Evolutionary conservation across 257 asterid genomes (phyloP).

Genomic region (Nicotiana noctiflora): DNA sequence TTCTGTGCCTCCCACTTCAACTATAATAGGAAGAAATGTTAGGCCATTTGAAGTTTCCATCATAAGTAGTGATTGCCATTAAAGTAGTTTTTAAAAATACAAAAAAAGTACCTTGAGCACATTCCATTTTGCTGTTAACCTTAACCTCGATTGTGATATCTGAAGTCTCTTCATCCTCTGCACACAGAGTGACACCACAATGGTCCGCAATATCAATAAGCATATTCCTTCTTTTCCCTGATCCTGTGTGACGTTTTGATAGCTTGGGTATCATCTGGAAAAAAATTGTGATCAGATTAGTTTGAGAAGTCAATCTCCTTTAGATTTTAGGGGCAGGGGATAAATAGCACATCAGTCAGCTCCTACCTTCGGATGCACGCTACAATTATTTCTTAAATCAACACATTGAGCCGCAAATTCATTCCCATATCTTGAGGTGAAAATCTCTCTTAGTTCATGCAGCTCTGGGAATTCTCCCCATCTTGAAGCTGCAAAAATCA

Average conservation of each 20-base stretch:
- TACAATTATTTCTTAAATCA: slow-evolving; percentile 22
- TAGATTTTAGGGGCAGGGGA: not conserved
- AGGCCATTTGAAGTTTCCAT: not conserved
- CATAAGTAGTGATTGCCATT: not conserved
- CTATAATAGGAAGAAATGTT: not conserved
- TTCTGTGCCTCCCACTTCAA: not conserved
- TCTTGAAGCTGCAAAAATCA: slow-evolving; percentile 46
- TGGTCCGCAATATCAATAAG: slow-evolving; percentile 29
- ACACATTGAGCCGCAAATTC: slow-evolving; percentile 28
- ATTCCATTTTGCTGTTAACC: not conserved
- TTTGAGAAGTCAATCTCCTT: not conserved
- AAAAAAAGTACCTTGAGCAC: slow-evolving; percentile 18
- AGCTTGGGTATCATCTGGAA: slow-evolving; percentile 28
- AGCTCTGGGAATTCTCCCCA: slow-evolving; percentile 45
- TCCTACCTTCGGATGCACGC: slow-evolving; percentile 32
- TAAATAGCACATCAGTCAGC: not conserved
- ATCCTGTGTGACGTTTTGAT: slow-evolving; percentile 24
- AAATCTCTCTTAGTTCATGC: slow-evolving; percentile 30
- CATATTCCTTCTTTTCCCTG: slow-evolving; percentile 22
- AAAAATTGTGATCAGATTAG: not conserved
- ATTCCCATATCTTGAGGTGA: slow-evolving; percentile 30
- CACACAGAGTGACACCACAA: slow-evolving; percentile 22
- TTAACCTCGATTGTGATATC: not conserved
- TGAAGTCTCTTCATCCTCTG: not conserved
- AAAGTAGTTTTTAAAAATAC: not conserved